phyloP scores from a whole-genome alignment of 2,329 filamentous ascomycete species.

The Monosporascus sp. region DNA sequence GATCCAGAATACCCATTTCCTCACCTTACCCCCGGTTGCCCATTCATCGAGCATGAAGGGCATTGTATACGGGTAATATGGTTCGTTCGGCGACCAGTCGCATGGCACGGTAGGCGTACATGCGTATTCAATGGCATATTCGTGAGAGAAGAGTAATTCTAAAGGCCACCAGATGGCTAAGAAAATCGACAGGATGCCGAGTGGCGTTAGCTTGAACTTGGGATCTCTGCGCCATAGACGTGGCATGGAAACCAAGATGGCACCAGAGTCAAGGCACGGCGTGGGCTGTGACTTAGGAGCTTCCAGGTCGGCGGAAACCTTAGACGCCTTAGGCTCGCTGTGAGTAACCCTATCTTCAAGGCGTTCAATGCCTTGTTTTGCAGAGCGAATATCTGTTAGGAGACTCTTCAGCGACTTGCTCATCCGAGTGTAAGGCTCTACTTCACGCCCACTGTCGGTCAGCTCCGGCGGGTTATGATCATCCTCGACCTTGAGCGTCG shows the following conservation, averaged over 20 bases:
- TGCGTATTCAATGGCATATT: constrained; percentile 45
- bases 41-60: constrained; percentile 60
- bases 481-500: constrained; percentile 20
- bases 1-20: constrained; percentile 30
- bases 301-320: constrained; percentile 4
- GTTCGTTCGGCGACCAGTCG: constrained; percentile 53
- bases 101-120: constrained; percentile 43
- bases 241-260: constrained; percentile 41
- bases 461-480: constrained; percentile 17
- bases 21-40: constrained; percentile 48
- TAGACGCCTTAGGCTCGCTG: constrained; percentile 24
- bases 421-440: constrained; percentile 45
- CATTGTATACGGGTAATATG: constrained; percentile 54
- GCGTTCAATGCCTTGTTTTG: constrained; percentile 53
- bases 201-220: constrained; percentile 40
- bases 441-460: constrained; percentile 33
- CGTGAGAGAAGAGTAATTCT: constrained; percentile 49
- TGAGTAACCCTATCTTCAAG: constrained; percentile 48
- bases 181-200: constrained; percentile 41
- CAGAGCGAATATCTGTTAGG: constrained; percentile 46
- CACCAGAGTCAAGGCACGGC: constrained; percentile 12
- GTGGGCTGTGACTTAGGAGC: constrained; percentile 2
- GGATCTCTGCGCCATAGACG: constrained; percentile 40
- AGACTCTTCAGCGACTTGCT: constrained; percentile 47
- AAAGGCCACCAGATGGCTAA: constrained; percentile 47